A percentile compares a stretch with the other conserved stretches of the same genome.
phyloP scores from a whole-genome alignment of 1,284 basidiomycete genomes.

The Pyrrhoderma noxium region DNA sequence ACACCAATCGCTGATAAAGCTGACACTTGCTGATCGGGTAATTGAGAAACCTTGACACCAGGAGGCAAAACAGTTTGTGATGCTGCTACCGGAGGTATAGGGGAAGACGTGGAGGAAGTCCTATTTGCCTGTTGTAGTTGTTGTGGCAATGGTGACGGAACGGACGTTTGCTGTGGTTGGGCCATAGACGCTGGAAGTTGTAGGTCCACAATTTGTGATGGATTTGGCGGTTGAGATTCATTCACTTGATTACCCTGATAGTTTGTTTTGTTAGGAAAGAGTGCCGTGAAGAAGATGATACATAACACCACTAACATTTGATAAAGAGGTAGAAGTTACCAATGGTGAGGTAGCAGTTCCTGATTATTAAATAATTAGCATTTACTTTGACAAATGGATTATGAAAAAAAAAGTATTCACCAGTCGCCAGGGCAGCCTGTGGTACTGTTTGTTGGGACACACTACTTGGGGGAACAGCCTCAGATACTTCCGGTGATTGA shows the following conservation, averaged over 20 bases:
- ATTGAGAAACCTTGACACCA: conserved; percentile 46
- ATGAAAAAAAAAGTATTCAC: conserved; percentile 26
- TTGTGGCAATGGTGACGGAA: conserved; percentile 53
- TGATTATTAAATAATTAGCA: too few species aligned
- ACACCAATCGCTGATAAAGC: conserved; percentile 4
- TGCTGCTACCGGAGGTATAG: conserved; percentile 24
- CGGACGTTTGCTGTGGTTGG: conserved; percentile 24
- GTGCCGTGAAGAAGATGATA: background rate
- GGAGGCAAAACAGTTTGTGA: conserved; percentile 52
- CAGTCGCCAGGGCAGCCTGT: conserved; percentile 34
- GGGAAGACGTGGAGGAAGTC: conserved; percentile 23
- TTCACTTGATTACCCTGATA: conserved; percentile 1
- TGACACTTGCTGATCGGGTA: conserved; percentile 21
- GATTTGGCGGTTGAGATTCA: conserved; percentile 2
- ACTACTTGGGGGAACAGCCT: conserved; percentile 51
- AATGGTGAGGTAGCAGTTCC: conserved; percentile 14
- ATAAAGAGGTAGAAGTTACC: conserved; percentile 17
- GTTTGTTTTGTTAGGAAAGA: background rate
- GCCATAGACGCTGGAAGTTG: conserved; percentile 16
- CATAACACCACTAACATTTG: conserved; percentile 6
- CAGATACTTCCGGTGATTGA: conserved; percentile 65
- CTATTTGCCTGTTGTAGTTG: conserved; percentile 47
- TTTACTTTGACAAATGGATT: background rate
- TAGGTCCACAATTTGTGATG: conserved; percentile 15
- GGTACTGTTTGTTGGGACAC: conserved; percentile 53